These are phyloP conservation scores for Septoria petroselini DNA, from an alignment of 2,329 filamentous ascomycete genomes.

Conservation along the genomic window DNA sequence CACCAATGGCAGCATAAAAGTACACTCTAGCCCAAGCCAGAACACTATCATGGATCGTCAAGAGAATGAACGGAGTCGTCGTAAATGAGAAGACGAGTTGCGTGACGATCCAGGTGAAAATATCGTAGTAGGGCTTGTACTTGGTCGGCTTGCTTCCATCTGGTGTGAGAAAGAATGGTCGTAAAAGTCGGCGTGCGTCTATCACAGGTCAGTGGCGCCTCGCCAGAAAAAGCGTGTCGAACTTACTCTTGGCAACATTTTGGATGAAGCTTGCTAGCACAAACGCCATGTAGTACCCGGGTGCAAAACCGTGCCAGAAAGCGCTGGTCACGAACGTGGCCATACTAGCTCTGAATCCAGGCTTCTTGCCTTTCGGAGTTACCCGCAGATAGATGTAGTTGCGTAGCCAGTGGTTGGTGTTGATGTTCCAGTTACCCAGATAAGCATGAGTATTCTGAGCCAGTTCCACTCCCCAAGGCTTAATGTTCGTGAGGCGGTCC, in stretches of 20 bases:
- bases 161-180: conserved; percentile 86
- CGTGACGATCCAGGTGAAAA: conserved; percentile 69
- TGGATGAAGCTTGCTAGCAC: conserved; percentile 87
- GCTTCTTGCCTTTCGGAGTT: conserved; percentile 91
- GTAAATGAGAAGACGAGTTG: conserved; percentile 82
- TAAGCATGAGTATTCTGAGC: conserved; percentile 94
- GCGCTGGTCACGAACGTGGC: conserved; percentile 93
- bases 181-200: conserved; percentile 87
- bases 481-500: conserved; percentile 87
- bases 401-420: conserved; percentile 93
- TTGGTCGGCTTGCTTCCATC: conserved; percentile 66
- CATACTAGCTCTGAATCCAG: conserved; percentile 89
- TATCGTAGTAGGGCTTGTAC: conserved; percentile 82
- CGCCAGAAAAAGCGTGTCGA: too few relatives aligned
- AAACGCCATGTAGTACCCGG: conserved; percentile 91
- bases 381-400: conserved; percentile 96
- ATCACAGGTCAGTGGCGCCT: conserved; percentile 9
- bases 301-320: conserved; percentile 97
- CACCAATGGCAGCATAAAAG: conserved; percentile 76
- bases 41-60: conserved; percentile 68
- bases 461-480: conserved; percentile 77
- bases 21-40: conserved; percentile 81
- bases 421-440: conserved; percentile 94
- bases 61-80: conserved; percentile 79
- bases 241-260: conserved; percentile 87